Conservation (phyloP, 2,329 filamentous ascomycete species). For the Diaporthe citri region DNA sequence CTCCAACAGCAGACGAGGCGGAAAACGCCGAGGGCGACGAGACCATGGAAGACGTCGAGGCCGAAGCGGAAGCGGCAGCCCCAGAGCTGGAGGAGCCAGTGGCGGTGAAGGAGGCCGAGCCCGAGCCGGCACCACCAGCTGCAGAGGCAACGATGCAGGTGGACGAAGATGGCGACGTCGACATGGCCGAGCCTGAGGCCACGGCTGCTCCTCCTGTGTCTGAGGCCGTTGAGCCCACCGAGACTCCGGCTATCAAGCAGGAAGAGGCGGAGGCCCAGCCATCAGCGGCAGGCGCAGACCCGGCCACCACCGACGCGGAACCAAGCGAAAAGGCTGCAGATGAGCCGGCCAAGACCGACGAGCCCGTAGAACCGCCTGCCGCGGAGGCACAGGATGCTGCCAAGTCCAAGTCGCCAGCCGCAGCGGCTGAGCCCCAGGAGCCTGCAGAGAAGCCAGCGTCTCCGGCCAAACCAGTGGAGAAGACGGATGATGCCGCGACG, state of each 20-base stretch:
- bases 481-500: background rate
- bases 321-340: constrained; percentile 39
- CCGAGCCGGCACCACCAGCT: constrained; percentile 5
- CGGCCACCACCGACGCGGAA: constrained; percentile 43
- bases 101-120: constrained; percentile 38
- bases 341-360: constrained; percentile 40
- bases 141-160: constrained; percentile 47
- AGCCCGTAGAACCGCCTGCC: constrained; percentile 4
- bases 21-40: constrained; percentile 35
- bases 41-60: constrained; percentile 47
- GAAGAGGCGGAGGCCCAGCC: constrained; percentile 52
- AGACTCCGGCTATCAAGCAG: constrained; percentile 51
- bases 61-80: constrained; percentile 47
- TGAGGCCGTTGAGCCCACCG: constrained; percentile 46
- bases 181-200: constrained; percentile 56
- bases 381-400: background rate
- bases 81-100: constrained; percentile 43
- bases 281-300: constrained; percentile 46
- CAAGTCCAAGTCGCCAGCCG: constrained; percentile 3
- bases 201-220: background rate
- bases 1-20: background rate
- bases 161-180: constrained; percentile 64
- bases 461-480: constrained; percentile 24
- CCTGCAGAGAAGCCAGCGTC: constrained; percentile 41
- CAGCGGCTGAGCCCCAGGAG: constrained; percentile 40